These are phyloP conservation scores for Colletotrichum sublineola DNA, from an alignment of 2,329 filamentous ascomycete species.

Conservation along the genomic window DNA sequence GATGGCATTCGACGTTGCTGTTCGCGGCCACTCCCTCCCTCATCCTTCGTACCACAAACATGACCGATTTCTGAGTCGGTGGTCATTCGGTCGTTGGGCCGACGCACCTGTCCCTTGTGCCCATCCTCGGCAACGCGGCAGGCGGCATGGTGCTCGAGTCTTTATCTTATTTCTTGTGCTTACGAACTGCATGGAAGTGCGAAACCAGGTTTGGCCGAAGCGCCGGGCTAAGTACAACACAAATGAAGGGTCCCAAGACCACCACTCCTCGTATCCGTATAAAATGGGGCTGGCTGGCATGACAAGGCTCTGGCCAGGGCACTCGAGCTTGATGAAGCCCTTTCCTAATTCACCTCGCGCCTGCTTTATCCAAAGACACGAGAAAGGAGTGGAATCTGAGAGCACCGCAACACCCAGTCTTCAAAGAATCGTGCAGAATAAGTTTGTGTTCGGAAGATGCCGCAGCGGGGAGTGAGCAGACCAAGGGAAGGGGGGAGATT, in stretches of 20 bases:
- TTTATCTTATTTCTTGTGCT: not conserved
- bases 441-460: constrained; percentile 13
- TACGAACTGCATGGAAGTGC: not conserved
- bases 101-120: constrained; percentile 19
- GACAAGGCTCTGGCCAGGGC: constrained; percentile 18
- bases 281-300: constrained; percentile 32
- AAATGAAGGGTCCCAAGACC: constrained; percentile 33
- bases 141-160: constrained; percentile 6
- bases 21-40: not conserved
- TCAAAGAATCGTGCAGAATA: not conserved
- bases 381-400: not conserved
- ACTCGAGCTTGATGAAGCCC: not conserved
- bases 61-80: not conserved
- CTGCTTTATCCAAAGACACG: constrained; percentile 11
- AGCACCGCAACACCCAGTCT: not conserved
- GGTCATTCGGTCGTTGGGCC: constrained; percentile 17
- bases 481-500: not conserved
- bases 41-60: constrained; percentile 2
- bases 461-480: not conserved
- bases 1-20: constrained; percentile 30
- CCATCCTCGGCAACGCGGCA: constrained; percentile 13
- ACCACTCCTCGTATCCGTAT: constrained; percentile 39
- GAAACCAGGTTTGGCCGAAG: not conserved
- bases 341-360: constrained; percentile 10
- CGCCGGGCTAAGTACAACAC: constrained; percentile 5